These are phyloP conservation scores for Thielaviopsis cerberus DNA, from an alignment of 2,329 filamentous ascomycete species.

Conservation along the genomic window DNA sequence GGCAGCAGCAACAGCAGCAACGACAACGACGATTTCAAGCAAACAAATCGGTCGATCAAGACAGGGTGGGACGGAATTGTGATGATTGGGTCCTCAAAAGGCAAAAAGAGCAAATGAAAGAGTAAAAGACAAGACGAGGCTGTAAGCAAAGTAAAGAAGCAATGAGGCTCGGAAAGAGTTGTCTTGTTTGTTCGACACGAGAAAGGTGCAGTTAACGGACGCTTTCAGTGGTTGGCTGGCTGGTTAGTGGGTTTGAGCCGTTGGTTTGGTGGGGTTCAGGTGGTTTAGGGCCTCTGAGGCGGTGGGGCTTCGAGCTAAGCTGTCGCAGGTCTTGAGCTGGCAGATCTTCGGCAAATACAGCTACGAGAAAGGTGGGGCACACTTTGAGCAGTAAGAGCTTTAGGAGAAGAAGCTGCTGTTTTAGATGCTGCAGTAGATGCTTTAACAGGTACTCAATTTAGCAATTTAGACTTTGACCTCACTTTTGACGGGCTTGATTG, in stretches of 20 bases:
- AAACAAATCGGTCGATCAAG: neutral
- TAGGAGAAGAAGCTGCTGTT: too few species aligned
- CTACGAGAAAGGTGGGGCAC: neutral
- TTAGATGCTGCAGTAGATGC: too few species aligned
- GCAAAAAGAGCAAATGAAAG: neutral
- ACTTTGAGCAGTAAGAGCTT: too few species aligned
- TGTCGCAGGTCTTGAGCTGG: neutral
- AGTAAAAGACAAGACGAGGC: neutral
- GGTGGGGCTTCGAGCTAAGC: too few species aligned
- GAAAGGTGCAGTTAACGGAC: too few species aligned
- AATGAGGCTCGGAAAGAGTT: too few species aligned
- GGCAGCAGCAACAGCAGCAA: neutral
- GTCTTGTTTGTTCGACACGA: too few species aligned
- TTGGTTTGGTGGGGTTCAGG: neutral
- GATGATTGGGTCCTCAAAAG: neutral
- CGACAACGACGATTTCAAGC: neutral
- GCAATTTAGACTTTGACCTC: neutral
- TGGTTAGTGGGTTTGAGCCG: neutral
- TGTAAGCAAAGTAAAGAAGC: neutral
- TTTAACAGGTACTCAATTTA: too few species aligned
- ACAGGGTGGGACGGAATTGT: neutral
- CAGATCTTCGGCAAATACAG: neutral
- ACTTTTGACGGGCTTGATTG: too few species aligned
- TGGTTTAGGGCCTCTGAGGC: neutral
- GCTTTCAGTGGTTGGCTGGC: too few species aligned